A percentile compares a stretch with the other conserved stretches of the same genome.
Evolutionary conservation across 2,329 filamentous ascomycete genomes (phyloP).

Genomic region (Xylariaceae sp.): DNA sequence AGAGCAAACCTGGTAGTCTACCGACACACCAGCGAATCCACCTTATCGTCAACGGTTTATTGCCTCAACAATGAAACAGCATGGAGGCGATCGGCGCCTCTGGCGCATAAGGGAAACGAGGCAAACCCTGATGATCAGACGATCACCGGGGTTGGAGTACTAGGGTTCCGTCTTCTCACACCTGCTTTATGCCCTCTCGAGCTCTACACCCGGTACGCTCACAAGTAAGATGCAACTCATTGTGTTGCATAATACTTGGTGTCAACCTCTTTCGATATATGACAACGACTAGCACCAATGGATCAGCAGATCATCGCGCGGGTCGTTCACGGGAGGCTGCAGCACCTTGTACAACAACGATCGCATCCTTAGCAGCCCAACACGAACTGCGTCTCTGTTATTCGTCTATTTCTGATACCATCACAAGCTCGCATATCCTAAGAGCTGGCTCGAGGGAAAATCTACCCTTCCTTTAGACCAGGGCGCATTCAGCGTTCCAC

Average conservation of each 20-base stretch:
- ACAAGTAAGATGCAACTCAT: slow-evolving; percentile 21
- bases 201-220: slow-evolving; percentile 31
- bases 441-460: slow-evolving; percentile 39
- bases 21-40: slow-evolving; percentile 20
- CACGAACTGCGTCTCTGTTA: slow-evolving; percentile 1
- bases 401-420: slow-evolving; percentile 9
- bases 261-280: slow-evolving; percentile 14
- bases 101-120: slow-evolving; percentile 23
- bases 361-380: neutral
- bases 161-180: slow-evolving; percentile 31
- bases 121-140: slow-evolving; percentile 30
- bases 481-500: slow-evolving; percentile 24
- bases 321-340: slow-evolving; percentile 1
- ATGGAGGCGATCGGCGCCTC: slow-evolving; percentile 24
- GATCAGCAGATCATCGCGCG: slow-evolving; percentile 2
- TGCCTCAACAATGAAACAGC: slow-evolving; percentile 28
- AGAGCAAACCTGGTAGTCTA: neutral
- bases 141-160: slow-evolving; percentile 29
- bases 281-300: slow-evolving; percentile 15
- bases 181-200: slow-evolving; percentile 28
- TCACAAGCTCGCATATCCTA: slow-evolving; percentile 19
- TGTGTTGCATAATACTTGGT: slow-evolving; percentile 26
- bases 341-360: slow-evolving; percentile 6
- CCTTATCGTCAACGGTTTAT: slow-evolving; percentile 26
- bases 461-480: slow-evolving; percentile 31